Evolutionary conservation across 169 alveolate genomes (phyloP), one percentile per base, ranked within the genome.

Genomic region (Eimeria necatrix): DNA sequence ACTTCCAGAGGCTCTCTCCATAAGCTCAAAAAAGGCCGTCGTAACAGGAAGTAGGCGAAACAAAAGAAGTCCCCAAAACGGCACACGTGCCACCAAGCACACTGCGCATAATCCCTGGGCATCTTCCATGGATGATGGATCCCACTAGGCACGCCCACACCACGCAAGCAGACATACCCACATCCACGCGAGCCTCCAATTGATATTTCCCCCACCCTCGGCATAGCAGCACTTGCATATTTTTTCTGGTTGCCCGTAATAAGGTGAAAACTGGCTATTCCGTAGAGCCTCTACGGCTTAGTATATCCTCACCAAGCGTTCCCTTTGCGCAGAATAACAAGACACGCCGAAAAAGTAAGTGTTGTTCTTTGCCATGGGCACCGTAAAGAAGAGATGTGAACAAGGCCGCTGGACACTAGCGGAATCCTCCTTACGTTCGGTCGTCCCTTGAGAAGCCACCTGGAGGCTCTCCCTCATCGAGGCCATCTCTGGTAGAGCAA

Each of bases 11-110:
- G 94, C 70, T 46, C 88, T 85, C 26, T 80, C 89, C 85, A 83
- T 26, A 12, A 56, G 53, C 61, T 92, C 91, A 51, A 92, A 92
- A 76, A 92, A 92, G 18, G 95, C 93, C 20, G 73, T 56, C 24
- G 78, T 85, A 48, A 92, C 95, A 22, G 95, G 95, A 16, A 85
- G 68, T n/a, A 92, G 81, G 12, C 93, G 95, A 53, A 83, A 61
- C 59, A 80, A 78, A 59, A 92, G 24, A 24, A 59, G 64, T 24
- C 95, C 95, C 95, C 95, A 92, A 70, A 92, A 92, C 3, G 95
- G 95, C 32, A 56, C 88, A 24, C 94, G 84, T 8, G 88, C 70
- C 80, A 89, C 64, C 89, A 89, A 22, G 89, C 89, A 89, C 22
- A 89, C 94, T 5, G 94, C 94, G 80, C 94, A 71, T 49, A 71